Evolutionary conservation across 495 filamentous ascomycete species (phyloP), one percentile per base, ranked within the genome.

Genomic region (Penicillium flavigenum): DNA sequence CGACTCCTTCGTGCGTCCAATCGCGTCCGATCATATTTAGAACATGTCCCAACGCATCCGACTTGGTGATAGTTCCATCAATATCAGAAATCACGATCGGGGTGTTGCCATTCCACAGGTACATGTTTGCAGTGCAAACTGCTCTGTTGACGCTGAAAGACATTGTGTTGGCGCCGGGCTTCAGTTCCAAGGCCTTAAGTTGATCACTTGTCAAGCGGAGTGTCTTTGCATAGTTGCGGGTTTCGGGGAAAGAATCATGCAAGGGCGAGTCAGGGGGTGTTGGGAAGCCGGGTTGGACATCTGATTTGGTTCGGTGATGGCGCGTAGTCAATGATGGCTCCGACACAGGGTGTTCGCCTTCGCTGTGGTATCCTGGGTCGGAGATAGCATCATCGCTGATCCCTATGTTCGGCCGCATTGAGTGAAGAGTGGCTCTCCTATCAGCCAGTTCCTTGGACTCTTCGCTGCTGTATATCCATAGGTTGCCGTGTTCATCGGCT

Each of bases 391-490:
- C 91, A 65, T 95, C 91, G 51, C 79, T 84, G 47, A 85, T 73
- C 17, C 79, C 72, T 16, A 79, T 77, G 26, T 76, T 76, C 4
- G 83, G 74, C 14, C 79, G 75, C 66, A 87, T 72, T 0, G 76
- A 74, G 46, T 80, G 76, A 56, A 84, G 63, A 2, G 76, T 73
- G 9, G 79, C 76, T 59, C 79, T 79, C 24, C 79, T 79, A 20
- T 76, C 73, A 10, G 88, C 88, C 4, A 82, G 78, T 64, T 92
- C 89, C 65, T 97, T 98, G 24, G 95, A 91, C 63, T 97, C 95
- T 67, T 96, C 91, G 61, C 91, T 96, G 70, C 90, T 94, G 73
- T 98, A 99, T 53, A 98, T 98, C 95, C 94, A 98, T 10, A 99
- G 77, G 66, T 99, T 98, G 5, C 94, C 94, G 47, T 92, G 86